These are phyloP conservation scores for Rhizopus arrhizus DNA, from an alignment of 371 early-diverging fungal genomes.

Conservation along the genomic window DNA sequence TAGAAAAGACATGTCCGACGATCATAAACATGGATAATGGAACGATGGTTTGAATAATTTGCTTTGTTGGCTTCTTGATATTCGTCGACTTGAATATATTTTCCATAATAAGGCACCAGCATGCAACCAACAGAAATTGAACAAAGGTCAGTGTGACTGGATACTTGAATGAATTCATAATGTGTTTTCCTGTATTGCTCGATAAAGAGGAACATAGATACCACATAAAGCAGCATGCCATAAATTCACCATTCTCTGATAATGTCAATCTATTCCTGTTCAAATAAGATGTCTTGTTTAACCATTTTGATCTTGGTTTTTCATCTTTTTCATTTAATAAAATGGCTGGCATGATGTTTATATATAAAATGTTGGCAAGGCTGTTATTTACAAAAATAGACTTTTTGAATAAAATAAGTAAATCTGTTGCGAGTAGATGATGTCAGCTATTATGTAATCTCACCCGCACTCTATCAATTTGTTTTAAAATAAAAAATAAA, in stretches of 20 bases:
- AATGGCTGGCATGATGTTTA: conserved; percentile 1
- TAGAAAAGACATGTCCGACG: conserved; percentile 82
- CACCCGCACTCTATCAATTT: no score
- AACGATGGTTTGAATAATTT: conserved; percentile 62
- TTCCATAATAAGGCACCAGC: conserved; percentile 51
- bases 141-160: conserved; percentile 81
- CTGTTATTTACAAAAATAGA: no score
- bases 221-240: conserved; percentile 70
- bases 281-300: not conserved
- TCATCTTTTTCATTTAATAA: conserved; percentile 3
- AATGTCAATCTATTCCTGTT: not conserved
- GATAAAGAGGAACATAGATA: conserved; percentile 79
- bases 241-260: conserved; percentile 46
- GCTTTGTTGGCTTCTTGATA: conserved; percentile 56
- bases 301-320: not conserved
- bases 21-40: conserved; percentile 80
- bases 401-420: no score
- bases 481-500: no score
- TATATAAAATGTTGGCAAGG: no score
- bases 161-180: conserved; percentile 70
- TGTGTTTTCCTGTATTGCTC: conserved; percentile 80
- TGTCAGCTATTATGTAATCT: no score
- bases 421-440: no score
- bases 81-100: conserved; percentile 37
- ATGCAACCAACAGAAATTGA: conserved; percentile 77